Base-by-base conservation (phyloP, 108 stramenopile genomes). In the Craspedostauros australis region DNA sequence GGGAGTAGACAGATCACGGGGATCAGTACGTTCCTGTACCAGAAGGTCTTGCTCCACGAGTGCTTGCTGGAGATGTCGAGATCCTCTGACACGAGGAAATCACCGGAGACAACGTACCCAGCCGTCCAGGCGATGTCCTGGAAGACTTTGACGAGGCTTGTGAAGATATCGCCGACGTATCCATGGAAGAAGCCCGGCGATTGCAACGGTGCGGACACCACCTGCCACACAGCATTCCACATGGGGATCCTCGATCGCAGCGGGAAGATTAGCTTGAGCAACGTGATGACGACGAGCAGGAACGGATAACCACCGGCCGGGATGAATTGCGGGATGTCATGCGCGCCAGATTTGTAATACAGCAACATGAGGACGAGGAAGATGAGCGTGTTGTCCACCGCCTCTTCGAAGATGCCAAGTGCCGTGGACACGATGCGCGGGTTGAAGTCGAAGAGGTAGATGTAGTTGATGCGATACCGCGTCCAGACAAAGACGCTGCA, bases 71-170 rank as follows among this genome's bases (percentile, higher is more conserved):
- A 20, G 42, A 30, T 36, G 37, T 54, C 28, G 23, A 44, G 26
- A 28, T 66, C 55, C 18, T 91, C 86, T 12, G 53, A 39, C 14
- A 77, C 32, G 8, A 83, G 15, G 57, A 82, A 95, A 46, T 90
- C 90, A 20, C 95, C 94, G 12, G 84, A 86, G 3, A 80, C 24
- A 9, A 96, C 64, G 67, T 83, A 97, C 54, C 83, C 84, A 28
- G 67, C 20, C 12, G 91, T 77, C 94, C 94, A 97, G 3, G 82
- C 68, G 23, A 86, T 52, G 59, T 97, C 95, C 64, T 90, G 91
- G 39, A 90, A 87, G 6, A 94, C 90, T 75, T 95, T 95, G 23
- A 94, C 86, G 80, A 93, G 84, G 46, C 80, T 84, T 28, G 88
- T 91, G 40, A 91, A 86, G 26, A 91, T 86, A 75, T 91, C 88